Base-by-base conservation (phyloP, 345 rosid species). In the Zanthoxylum bungeanum region DNA sequence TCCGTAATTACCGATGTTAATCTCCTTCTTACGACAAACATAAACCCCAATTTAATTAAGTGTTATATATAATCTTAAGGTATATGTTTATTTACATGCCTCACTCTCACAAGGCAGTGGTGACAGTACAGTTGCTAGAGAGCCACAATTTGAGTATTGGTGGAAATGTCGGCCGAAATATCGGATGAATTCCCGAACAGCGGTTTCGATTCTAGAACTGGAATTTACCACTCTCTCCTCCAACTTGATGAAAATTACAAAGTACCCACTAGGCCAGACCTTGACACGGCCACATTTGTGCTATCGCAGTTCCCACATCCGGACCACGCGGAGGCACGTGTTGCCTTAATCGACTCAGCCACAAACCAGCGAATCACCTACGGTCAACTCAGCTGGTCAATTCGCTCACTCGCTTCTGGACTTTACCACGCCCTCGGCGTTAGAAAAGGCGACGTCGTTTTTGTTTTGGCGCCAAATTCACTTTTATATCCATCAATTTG, bases 381-480 rank as follows among this genome's bases (percentile, higher is more conserved):
- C n/a, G 77, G 82, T 0, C 75, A 86, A 50, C 85, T 89, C 67
- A 69, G 21, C 22, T 78, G 74, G 36, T 85, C 91, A 0, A 67
- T 86, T 71, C 76, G 47, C 4, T 72, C 86, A 3, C 85, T 89
- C 12, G 86, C 88, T 31, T 60, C 74, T 0, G 83, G 88, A 4
- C 77, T 89, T 25, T 75, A 82, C 71, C 83, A 79, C 1, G 87
- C 73, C 2, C 76, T 73, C 1, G 89, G 89, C 24, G 64, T 89
- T 60, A 71, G 68, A 25, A 85, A 83, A 75, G 89, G 88, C 0
- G 89, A 89, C 16, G 88, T 85, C 3, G 83, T 86, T 56, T 85
- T 89, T 37, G 72, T 89, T 30, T 39, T 89, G 51, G 84, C 91
- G 9, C 89, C 91, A 0, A 89, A 89, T 69, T 85, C 87, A 3